Conservation (phyloP, 108 stramenopile species). For the Fistulifera solaris region DNA sequence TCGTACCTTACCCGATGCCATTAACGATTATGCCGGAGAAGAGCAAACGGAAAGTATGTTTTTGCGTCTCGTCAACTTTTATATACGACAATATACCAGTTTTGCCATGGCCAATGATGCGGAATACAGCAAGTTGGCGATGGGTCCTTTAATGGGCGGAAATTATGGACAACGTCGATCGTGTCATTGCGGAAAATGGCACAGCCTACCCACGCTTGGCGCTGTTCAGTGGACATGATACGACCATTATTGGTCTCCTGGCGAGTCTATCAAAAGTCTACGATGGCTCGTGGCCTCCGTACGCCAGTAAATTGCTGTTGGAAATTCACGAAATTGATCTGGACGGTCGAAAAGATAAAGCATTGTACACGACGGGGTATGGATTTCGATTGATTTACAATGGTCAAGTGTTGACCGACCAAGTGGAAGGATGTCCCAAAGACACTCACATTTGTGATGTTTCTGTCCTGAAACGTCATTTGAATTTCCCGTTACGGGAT, state of each 20-base stretch:
- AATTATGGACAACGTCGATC: constrained; percentile 46
- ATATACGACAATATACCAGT: constrained; percentile 2
- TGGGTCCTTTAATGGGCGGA: constrained; percentile 64
- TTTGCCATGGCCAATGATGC: constrained; percentile 18
- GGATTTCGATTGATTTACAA: constrained; percentile 77
- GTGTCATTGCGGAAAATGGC: constrained; percentile 20
- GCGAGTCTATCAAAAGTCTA: constrained; percentile 62
- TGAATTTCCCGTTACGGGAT: no score
- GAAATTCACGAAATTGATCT: constrained; percentile 39
- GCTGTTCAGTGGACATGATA: constrained; percentile 77
- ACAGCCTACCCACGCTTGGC: constrained; percentile 29
- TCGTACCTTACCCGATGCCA: constrained; percentile 46
- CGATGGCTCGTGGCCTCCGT: constrained; percentile 51
- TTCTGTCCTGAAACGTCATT: constrained; percentile 9
- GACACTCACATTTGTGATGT: constrained; percentile 56
- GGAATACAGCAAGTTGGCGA: constrained; percentile 59
- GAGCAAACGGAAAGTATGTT: constrained; percentile 28
- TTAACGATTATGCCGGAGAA: constrained; percentile 52
- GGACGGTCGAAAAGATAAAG: constrained; percentile 13
- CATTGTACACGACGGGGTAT: constrained; percentile 27
- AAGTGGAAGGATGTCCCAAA: constrained; percentile 38
- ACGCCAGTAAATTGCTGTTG: constrained; percentile 71
- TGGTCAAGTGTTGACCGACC: constrained; percentile 50
- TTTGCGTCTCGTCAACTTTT: constrained; percentile 25
- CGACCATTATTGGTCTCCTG: constrained; percentile 75